phyloP scores from a whole-genome alignment of 352 stramenopile species.

The Globisporangium paroecandrum region DNA sequence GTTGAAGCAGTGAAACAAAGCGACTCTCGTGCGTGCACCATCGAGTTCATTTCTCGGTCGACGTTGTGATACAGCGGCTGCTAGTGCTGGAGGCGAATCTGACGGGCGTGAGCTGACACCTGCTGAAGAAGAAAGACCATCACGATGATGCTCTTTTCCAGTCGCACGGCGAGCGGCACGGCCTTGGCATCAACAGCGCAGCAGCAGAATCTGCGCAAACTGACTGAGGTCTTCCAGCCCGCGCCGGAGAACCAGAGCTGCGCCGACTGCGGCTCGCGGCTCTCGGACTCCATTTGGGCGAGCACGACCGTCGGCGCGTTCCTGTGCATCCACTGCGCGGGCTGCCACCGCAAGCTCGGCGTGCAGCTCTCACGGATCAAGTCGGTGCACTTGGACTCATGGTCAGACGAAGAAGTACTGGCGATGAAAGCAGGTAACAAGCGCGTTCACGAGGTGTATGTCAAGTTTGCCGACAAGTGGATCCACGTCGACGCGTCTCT shows the following conservation, averaged over 20 bases:
- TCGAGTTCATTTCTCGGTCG: not conserved
- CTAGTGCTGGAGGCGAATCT: not conserved
- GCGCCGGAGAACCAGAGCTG: constrained; percentile 65
- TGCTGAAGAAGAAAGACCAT: not conserved
- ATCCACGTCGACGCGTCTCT: constrained; percentile 34
- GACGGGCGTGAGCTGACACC: not conserved
- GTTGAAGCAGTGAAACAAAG: not conserved
- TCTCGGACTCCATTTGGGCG: constrained; percentile 91
- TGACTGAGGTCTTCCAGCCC: constrained; percentile 62
- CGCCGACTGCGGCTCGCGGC: constrained; percentile 65
- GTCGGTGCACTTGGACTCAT: constrained; percentile 75
- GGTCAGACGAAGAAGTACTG: constrained; percentile 65
- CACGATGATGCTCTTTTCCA: constrained; percentile 47
- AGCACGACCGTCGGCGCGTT: constrained; percentile 93
- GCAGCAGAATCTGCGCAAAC: constrained; percentile 43
- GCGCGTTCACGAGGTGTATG: constrained; percentile 51
- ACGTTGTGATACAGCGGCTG: not conserved
- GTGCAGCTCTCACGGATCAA: constrained; percentile 92
- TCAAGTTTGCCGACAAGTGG: constrained; percentile 58
- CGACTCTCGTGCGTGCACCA: not conserved
- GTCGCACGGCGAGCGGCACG: constrained; percentile 20
- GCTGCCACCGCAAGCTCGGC: constrained; percentile 93
- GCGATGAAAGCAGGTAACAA: constrained; percentile 80
- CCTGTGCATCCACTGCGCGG: constrained; percentile 95
- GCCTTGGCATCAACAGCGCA: constrained; percentile 23